A percentile compares a stretch with the other conserved stretches of the same genome.
These are phyloP conservation scores for Ambispora gerdemannii DNA, from an alignment of 192 early-diverging fungal species.

Conservation along the genomic window DNA sequence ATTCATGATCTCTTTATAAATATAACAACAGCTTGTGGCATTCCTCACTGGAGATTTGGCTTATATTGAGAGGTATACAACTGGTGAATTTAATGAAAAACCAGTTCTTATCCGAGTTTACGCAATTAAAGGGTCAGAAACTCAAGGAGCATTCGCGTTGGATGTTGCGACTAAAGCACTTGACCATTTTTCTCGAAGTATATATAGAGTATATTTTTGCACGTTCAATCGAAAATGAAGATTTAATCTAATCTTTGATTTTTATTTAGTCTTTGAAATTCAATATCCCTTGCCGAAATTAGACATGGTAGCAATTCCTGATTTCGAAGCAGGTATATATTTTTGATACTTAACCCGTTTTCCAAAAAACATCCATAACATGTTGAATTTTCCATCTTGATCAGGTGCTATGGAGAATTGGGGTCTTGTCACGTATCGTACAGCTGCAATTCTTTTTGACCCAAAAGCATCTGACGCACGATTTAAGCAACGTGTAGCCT, in stretches of 20 bases:
- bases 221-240: no score
- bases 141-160: conserved; percentile 80
- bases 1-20: neutral
- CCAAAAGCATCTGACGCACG: conserved; percentile 67
- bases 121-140: conserved; percentile 73
- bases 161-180: conserved; percentile 70
- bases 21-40: conserved; percentile 66
- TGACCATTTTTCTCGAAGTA: conserved; percentile 53
- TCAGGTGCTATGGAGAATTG: conserved; percentile 92
- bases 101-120: conserved; percentile 84
- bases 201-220: neutral
- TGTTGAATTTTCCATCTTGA: no score
- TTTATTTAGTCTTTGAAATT: conserved; percentile 83
- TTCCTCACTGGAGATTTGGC: conserved; percentile 91
- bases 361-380: no score
- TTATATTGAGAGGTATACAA: conserved; percentile 79
- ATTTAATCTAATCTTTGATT: neutral
- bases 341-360: neutral
- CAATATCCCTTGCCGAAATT: conserved; percentile 90
- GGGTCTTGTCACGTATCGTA: conserved; percentile 92
- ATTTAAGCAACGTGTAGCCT: conserved; percentile 80
- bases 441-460: conserved; percentile 81
- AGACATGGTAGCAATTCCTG: conserved; percentile 87
- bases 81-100: conserved; percentile 61
- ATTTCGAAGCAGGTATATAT: conserved; percentile 74